Conservation (phyloP, 768 basidiomycete species). For the Suillus tomentosus region DNA sequence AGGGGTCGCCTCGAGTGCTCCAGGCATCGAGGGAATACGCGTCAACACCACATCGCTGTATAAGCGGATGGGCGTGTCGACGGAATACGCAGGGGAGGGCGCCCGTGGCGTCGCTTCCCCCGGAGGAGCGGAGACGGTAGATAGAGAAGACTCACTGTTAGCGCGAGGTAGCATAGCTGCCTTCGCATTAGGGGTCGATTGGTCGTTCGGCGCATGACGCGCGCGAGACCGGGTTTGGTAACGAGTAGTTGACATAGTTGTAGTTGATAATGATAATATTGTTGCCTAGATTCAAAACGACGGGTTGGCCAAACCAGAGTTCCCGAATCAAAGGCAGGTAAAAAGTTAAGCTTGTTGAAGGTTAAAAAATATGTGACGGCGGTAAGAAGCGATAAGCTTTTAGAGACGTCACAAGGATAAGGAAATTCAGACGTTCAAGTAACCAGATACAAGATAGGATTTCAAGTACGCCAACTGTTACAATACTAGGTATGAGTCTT, state of each 20-base stretch:
- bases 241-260: neutral
- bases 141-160: neutral
- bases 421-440: too few relatives aligned
- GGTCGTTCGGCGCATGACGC: too few relatives aligned
- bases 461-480: too few relatives aligned
- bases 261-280: neutral
- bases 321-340: neutral
- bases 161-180: neutral
- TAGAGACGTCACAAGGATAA: too few relatives aligned
- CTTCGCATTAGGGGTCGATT: neutral
- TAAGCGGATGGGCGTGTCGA: neutral
- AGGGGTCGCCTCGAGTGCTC: neutral
- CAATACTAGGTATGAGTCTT: too few relatives aligned
- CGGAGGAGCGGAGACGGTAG: neutral
- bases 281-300: neutral
- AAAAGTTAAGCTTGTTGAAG: too few relatives aligned
- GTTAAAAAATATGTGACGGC: too few relatives aligned
- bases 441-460: too few relatives aligned
- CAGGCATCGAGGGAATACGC: conserved; percentile 8
- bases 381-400: too few relatives aligned
- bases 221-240: neutral
- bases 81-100: neutral
- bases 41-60: conserved; percentile 1
- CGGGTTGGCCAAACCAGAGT: neutral
- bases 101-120: neutral